Evolutionary conservation across 2,329 filamentous ascomycete species (phyloP).

Genomic region (Tolypocladium pustulatum): DNA sequence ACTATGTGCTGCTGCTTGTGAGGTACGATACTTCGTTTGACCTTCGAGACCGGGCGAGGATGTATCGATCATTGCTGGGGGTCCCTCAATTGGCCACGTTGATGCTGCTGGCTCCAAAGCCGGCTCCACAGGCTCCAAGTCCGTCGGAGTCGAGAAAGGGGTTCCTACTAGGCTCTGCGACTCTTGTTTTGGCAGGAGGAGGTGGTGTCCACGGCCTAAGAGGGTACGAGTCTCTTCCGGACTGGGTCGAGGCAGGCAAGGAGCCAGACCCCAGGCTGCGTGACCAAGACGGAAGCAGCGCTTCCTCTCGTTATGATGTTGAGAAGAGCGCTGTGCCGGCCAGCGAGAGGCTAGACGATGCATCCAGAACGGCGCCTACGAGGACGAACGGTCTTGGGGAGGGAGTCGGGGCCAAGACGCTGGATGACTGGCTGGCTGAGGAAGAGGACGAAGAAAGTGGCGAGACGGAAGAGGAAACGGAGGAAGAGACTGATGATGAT

Average conservation of each 20-base stretch:
- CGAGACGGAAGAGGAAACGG: constrained; percentile 41
- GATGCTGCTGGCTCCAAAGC: constrained; percentile 87
- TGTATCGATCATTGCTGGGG: constrained; percentile 76
- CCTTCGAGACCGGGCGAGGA: constrained; percentile 77
- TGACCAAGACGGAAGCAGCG: constrained; percentile 36
- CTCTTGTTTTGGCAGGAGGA: constrained; percentile 71
- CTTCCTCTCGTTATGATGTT: constrained; percentile 18
- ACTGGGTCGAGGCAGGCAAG: constrained; percentile 71
- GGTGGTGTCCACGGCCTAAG: constrained; percentile 61
- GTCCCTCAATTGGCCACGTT: constrained; percentile 82
- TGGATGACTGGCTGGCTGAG: constrained; percentile 89
- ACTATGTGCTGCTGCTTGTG: constrained; percentile 73
- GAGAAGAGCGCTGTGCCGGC: constrained; percentile 39
- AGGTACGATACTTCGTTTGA: constrained; percentile 94
- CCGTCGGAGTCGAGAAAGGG: constrained; percentile 76
- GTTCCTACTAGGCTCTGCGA: constrained; percentile 73
- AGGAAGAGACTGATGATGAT: constrained; percentile 34
- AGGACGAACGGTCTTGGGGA: constrained; percentile 44
- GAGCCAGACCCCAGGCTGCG: constrained; percentile 71
- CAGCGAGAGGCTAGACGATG: constrained; percentile 52
- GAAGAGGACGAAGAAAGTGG: constrained; percentile 39
- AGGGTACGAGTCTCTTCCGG: constrained; percentile 70
- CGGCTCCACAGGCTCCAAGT: constrained; percentile 80
- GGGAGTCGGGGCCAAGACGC: constrained; percentile 55
- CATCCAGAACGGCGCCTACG: constrained; percentile 24